Conservation (phyloP, 1,284 basidiomycete species). For the Cerrena zonata region DNA sequence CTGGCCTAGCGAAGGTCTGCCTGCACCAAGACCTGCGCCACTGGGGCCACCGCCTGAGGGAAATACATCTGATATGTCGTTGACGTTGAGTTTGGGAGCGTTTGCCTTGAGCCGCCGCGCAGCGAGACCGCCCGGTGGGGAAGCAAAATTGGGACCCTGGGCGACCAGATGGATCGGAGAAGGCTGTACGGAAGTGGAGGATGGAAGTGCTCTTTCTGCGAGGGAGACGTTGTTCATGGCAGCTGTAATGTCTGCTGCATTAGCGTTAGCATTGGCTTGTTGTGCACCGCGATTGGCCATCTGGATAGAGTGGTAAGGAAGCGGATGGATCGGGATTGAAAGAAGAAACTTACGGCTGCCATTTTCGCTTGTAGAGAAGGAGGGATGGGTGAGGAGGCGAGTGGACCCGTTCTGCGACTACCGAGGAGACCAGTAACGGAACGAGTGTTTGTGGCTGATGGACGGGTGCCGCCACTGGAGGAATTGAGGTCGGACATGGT, state of each 20-base stretch:
- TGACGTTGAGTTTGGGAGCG: slow-evolving; percentile 56
- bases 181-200: slow-evolving; percentile 21
- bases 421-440: slow-evolving; percentile 38
- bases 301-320: slow-evolving; percentile 28
- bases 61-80: slow-evolving; percentile 47
- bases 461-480: too few relatives aligned
- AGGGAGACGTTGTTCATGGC: slow-evolving; percentile 36
- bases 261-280: slow-evolving; percentile 31
- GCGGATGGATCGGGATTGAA: slow-evolving; percentile 10
- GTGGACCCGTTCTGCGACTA: slow-evolving; percentile 29
- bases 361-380: slow-evolving; percentile 90
- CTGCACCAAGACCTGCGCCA: slow-evolving; percentile 66
- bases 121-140: slow-evolving; percentile 35
- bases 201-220: slow-evolving; percentile 28
- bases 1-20: slow-evolving; percentile 47
- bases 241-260: slow-evolving; percentile 35
- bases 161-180: slow-evolving; percentile 21
- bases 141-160: slow-evolving; percentile 7
- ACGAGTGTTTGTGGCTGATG: slow-evolving; percentile 23
- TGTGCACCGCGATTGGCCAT: slow-evolving; percentile 48
- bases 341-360: slow-evolving; percentile 54
- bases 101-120: slow-evolving; percentile 39
- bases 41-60: slow-evolving; percentile 44
- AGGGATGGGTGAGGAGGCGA: slow-evolving; percentile 66
- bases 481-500: slow-evolving; percentile 3